These are phyloP conservation scores for Monosporascus cannonballus DNA, from an alignment of 2,329 filamentous ascomycete species.

Conservation along the genomic window DNA sequence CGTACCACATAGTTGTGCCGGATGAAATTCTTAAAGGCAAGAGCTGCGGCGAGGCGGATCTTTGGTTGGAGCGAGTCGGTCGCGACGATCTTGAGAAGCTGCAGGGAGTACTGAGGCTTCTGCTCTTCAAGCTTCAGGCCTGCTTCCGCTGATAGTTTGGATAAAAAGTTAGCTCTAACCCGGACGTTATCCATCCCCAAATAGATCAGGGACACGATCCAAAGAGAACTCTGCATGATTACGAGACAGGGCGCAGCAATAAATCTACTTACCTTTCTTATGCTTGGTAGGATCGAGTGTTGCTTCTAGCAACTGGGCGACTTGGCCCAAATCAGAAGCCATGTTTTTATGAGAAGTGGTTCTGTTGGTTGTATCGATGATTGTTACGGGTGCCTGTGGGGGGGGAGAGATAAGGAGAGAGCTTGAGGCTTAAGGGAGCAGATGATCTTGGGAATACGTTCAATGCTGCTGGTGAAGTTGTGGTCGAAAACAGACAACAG, in stretches of 20 bases:
- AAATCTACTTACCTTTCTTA: conserved; percentile 66
- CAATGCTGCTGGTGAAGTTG: too few relatives aligned
- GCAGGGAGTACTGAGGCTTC: conserved; percentile 82
- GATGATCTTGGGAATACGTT: too few relatives aligned
- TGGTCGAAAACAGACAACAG: background rate
- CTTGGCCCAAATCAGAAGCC: conserved; percentile 49
- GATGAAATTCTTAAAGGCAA: conserved; percentile 99
- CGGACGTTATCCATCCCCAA: too few relatives aligned
- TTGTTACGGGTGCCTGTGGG: too few relatives aligned
- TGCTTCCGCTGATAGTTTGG: conserved; percentile 61
- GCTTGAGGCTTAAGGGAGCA: too few relatives aligned
- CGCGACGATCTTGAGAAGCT: conserved; percentile 84
- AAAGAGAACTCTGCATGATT: too few relatives aligned
- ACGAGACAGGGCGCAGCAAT: background rate
- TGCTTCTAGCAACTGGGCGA: conserved; percentile 82
- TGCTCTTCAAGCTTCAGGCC: conserved; percentile 72
- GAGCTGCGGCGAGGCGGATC: conserved; percentile 77
- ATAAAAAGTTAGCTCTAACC: conserved; percentile 8
- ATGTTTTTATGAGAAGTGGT: conserved; percentile 31
- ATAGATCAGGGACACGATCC: too few relatives aligned
- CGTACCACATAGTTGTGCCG: conserved; percentile 81
- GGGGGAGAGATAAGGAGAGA: background rate
- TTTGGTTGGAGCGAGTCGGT: conserved; percentile 65
- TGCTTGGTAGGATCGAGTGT: conserved; percentile 84
- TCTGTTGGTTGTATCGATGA: background rate